Evolutionary conservation across 2,329 filamentous ascomycete species (phyloP).

Genomic region (Diaporthe longicolla): DNA sequence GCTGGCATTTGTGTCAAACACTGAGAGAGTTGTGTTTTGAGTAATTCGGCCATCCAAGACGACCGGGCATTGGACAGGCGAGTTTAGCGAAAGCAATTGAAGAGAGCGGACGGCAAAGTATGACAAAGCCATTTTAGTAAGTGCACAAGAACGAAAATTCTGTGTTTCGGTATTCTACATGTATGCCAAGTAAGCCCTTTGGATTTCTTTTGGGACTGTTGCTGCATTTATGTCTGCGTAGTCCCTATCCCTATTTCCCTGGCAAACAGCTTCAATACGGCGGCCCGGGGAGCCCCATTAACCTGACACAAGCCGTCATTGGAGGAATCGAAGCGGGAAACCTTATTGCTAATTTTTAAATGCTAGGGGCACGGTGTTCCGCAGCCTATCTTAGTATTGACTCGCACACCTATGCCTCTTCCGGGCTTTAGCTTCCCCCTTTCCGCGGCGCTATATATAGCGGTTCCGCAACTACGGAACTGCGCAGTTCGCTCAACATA

Average conservation of each 20-base stretch:
- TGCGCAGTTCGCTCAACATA: not conserved
- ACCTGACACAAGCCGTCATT: constrained; percentile 10
- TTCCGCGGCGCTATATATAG: not conserved
- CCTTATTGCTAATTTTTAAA: not conserved
- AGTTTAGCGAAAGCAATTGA: not conserved
- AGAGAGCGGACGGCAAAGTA: constrained; percentile 27
- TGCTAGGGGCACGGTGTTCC: constrained; percentile 13
- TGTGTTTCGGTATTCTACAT: not conserved
- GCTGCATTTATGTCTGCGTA: not conserved
- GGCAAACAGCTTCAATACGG: not conserved
- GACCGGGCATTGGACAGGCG: constrained; percentile 3
- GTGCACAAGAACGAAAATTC: not conserved
- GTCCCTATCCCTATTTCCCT: too few relatives aligned
- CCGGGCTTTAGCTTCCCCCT: not conserved
- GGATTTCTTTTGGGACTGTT: too few relatives aligned
- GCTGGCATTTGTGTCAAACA: not conserved
- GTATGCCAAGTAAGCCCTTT: not conserved
- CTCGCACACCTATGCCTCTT: not conserved
- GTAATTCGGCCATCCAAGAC: constrained; percentile 14
- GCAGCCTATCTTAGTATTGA: not conserved
- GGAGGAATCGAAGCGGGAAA: constrained; percentile 19
- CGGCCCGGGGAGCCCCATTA: not conserved
- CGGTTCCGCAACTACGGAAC: too few relatives aligned
- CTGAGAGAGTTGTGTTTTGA: not conserved
- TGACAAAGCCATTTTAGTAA: constrained; percentile 4